Percentiles rank a stretch among this genome's conserved stretches.
These are phyloP conservation scores for Kwoniella pini DNA, from an alignment of 768 basidiomycete species.

Conservation along the genomic window DNA sequence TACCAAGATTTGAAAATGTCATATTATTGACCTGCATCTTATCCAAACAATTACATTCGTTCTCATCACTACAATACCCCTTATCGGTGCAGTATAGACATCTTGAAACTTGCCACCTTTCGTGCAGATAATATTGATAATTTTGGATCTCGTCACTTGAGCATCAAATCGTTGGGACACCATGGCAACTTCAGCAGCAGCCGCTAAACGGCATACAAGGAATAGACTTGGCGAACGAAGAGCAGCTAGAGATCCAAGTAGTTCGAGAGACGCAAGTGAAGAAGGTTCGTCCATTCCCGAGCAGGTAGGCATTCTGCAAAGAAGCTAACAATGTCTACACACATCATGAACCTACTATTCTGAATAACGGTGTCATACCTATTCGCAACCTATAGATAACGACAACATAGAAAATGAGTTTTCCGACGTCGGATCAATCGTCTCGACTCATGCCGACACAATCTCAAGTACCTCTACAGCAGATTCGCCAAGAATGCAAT, in stretches of 20 bases:
- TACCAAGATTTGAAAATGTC: no score
- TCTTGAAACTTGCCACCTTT: not conserved
- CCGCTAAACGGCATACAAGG: slow-evolving; percentile 28
- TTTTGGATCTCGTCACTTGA: no score
- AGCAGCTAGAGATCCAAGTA: slow-evolving; percentile 32
- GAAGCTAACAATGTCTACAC: no score
- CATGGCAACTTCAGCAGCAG: slow-evolving; percentile 18
- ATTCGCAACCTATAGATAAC: slow-evolving; percentile 4
- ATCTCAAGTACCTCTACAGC: slow-evolving; percentile 18
- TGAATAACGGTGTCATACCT: no score
- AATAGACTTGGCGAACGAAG: slow-evolving; percentile 35
- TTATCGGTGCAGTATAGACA: no score
- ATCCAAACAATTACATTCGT: no score
- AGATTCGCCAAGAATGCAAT: slow-evolving; percentile 19
- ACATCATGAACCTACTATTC: no score
- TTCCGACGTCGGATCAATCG: slow-evolving; percentile 46
- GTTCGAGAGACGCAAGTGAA: slow-evolving; percentile 54
- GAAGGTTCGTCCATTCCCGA: slow-evolving; percentile 52
- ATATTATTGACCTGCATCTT: no score
- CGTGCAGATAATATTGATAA: no score
- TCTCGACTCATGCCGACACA: slow-evolving; percentile 27
- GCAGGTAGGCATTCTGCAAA: no score
- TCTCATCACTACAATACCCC: no score
- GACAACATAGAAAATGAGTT: slow-evolving; percentile 27
- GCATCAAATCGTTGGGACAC: not conserved